Base-by-base conservation (phyloP, 441 rosid species). In the Corymbia citriodora region DNA sequence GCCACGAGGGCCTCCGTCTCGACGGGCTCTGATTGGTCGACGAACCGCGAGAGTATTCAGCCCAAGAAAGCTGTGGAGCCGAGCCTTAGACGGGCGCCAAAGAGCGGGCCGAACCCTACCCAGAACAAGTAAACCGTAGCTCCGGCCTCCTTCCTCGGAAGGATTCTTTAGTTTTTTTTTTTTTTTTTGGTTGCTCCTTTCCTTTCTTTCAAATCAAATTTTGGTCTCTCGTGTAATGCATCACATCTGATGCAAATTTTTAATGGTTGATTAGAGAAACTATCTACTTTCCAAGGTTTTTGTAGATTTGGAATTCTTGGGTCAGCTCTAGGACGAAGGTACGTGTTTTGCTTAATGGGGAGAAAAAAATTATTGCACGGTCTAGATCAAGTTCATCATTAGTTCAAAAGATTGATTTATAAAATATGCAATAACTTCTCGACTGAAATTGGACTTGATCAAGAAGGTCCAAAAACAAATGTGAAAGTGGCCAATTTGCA, bases 41-140 rank as follows among this genome's bases (percentile, higher is more conserved):
- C 85, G n/a, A 23, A 1, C 85, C 85, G 52, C 52, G 10, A 79
- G 52, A 45, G 16, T 29, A 7, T 79, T 79, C 85, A 55, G 88
- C 70, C 88, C 88, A 55, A 87, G 88, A 87, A 87, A 87, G 70
- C 65, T 55, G 88, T 87, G 88, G 88, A 87, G 88, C 65, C 88
- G 4, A 87, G 88, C 70, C 65, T 87, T 33, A 87, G 88, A 68
- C 61, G 65, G 19, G 88, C 52, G 31, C 88, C 88, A 10, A 54
- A 9, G 48, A 87, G 88, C 13, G 88, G 61, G 29, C 19, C 88
- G 23, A 87, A 87, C 88, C 88, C 88, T 8, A 54, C 70, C 48
- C 88, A 87, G 88, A 87, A 87, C 88, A 54, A 87, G 88, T 87
- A 55, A 87, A 79, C n/a, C 53, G n/a, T 10, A 45, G 85, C 53